Conservation (phyloP, 495 filamentous ascomycete genomes). For the Gamarada debralockiae region DNA sequence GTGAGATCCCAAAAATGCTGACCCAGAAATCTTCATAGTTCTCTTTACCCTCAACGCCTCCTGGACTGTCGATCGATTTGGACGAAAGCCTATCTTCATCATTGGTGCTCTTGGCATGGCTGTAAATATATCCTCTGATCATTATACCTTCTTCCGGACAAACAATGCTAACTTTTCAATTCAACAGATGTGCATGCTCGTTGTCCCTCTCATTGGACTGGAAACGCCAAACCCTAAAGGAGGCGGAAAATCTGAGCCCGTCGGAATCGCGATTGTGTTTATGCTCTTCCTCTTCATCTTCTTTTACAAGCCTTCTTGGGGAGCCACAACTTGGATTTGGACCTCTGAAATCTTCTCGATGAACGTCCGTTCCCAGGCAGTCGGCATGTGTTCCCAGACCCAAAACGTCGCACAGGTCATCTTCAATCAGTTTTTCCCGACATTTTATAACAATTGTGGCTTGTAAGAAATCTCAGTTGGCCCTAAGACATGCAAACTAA, state of each 20-base stretch:
- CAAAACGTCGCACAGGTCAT: conserved; percentile 64
- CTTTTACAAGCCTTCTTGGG: conserved; percentile 69
- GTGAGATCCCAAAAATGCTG: too few species aligned
- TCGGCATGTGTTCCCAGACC: conserved; percentile 64
- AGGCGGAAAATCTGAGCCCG: conserved; percentile 48
- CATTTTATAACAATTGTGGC: conserved; percentile 53
- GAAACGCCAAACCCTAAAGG: conserved; percentile 40
- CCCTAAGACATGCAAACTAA: conserved; percentile 22
- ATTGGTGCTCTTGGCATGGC: conserved; percentile 55
- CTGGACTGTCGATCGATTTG: conserved; percentile 58
- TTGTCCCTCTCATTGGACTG: conserved; percentile 67
- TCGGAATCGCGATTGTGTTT: conserved; percentile 62
- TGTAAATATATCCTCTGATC: too few species aligned
- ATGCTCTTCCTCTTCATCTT: conserved; percentile 62
- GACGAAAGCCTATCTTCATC: conserved; percentile 51
- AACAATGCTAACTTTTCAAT: too few species aligned
- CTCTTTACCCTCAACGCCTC: conserved; percentile 68
- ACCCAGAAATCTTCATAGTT: conserved; percentile 76
- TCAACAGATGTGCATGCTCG: conserved; percentile 41
- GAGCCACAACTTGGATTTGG: conserved; percentile 65
- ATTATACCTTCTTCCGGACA: too few species aligned
- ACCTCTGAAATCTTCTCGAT: conserved; percentile 63
- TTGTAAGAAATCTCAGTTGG: conserved; percentile 44
- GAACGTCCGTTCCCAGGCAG: conserved; percentile 65
- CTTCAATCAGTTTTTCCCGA: conserved; percentile 65